Conservation (phyloP, 2,329 filamentous ascomycete species). For the Fusarium kyushuense region DNA sequence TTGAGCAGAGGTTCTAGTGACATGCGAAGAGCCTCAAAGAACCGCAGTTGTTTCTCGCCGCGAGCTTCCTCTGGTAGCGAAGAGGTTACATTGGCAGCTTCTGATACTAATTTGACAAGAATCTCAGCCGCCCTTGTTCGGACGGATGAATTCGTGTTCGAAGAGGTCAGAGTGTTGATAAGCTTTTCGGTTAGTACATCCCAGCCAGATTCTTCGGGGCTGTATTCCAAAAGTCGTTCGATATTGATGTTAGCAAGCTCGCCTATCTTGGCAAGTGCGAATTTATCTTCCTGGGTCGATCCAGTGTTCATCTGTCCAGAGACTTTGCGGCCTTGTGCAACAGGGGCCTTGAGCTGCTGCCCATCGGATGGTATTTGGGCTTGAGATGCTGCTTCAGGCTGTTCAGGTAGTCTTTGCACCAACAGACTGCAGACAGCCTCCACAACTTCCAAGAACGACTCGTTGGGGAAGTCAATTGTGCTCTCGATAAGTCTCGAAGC, state of each 20-base stretch:
- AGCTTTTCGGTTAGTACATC: slow-evolving; percentile 69
- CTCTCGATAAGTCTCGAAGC: slow-evolving; percentile 90
- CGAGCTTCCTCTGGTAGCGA: slow-evolving; percentile 63
- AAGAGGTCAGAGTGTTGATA: slow-evolving; percentile 62
- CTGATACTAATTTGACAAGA: slow-evolving; percentile 68
- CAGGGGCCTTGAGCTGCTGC: slow-evolving; percentile 53
- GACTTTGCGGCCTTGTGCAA: slow-evolving; percentile 59
- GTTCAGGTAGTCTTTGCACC: slow-evolving; percentile 53
- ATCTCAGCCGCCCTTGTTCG: slow-evolving; percentile 73
- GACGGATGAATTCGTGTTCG: slow-evolving; percentile 63
- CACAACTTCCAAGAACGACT: slow-evolving; percentile 82
- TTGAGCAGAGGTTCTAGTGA: slow-evolving; percentile 69
- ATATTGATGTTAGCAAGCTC: slow-evolving; percentile 81
- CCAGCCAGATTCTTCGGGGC: slow-evolving; percentile 82
- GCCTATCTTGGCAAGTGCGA: slow-evolving; percentile 79
- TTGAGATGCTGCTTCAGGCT: slow-evolving; percentile 30
- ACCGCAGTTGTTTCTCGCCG: slow-evolving; percentile 75
- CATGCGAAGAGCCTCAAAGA: slow-evolving; percentile 74
- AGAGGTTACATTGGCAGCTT: slow-evolving; percentile 68
- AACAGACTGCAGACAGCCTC: slow-evolving; percentile 80
- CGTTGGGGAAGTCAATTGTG: slow-evolving; percentile 88
- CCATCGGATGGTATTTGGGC: slow-evolving; percentile 39
- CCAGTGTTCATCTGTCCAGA: slow-evolving; percentile 59
- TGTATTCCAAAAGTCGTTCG: slow-evolving; percentile 75
- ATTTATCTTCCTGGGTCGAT: slow-evolving; percentile 71